Conservation (phyloP, 108 stramenopile species). For the Cyclotella distinguenda region DNA sequence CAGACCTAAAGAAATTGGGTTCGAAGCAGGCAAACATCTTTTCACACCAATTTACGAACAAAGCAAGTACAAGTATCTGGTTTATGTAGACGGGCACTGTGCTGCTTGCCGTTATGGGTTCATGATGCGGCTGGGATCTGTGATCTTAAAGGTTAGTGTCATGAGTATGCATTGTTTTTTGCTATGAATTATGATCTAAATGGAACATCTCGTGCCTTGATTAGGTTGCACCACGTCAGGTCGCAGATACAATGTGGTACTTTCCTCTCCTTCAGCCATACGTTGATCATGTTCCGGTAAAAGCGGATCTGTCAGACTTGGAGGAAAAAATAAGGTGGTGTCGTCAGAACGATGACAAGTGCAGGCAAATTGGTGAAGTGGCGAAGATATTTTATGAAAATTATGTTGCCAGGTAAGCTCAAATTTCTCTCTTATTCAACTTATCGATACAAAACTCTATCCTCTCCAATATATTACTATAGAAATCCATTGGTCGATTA, state of each 20-base stretch:
- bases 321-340: conserved; percentile 98
- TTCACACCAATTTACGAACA: conserved; percentile 99
- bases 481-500: conserved; percentile 91
- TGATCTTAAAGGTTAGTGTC: conserved; percentile 85
- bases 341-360: conserved; percentile 93
- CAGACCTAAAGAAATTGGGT: conserved; percentile 74
- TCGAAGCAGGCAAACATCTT: conserved; percentile 90
- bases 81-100: conserved; percentile 99
- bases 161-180: not conserved
- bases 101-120: conserved; percentile 99
- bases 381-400: conserved; percentile 81
- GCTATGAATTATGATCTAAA: not conserved
- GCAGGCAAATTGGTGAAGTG: conserved; percentile 83
- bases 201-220: not conserved
- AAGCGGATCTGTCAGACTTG: conserved; percentile 93
- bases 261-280: conserved; percentile 95
- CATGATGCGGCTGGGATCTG: conserved; percentile 98
- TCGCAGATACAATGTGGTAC: conserved; percentile 99
- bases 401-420: conserved; percentile 60
- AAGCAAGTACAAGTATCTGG: conserved; percentile 94
- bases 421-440: not conserved
- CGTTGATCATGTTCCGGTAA: conserved; percentile 97
- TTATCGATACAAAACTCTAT: not conserved
- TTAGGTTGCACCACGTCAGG: conserved; percentile 79
- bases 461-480: conserved; percentile 10